Percentiles rank a stretch among this genome's conserved stretches.
Conservation (phyloP, 2,329 filamentous ascomycete species). For the Calonectria ilicicola region DNA sequence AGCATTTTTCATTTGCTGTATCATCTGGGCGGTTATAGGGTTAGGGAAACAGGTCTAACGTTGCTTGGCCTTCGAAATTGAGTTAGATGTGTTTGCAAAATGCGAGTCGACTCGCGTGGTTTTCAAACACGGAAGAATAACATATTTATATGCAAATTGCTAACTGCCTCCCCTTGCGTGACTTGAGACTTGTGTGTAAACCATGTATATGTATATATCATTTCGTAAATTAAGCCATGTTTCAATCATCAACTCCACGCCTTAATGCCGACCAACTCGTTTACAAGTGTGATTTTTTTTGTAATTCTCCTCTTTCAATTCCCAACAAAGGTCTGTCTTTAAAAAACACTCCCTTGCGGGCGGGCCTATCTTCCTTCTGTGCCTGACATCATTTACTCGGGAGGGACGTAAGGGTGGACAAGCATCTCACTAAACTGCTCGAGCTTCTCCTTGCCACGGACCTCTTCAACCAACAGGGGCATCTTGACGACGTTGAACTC, state of each 20-base stretch:
- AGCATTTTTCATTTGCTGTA: conserved; percentile 26
- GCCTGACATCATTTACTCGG: conserved; percentile 51
- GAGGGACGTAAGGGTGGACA: conserved; percentile 79
- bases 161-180: conserved; percentile 31
- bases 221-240: conserved; percentile 29
- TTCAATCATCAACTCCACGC: conserved; percentile 34
- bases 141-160: conserved; percentile 18
- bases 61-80: not conserved
- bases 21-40: conserved; percentile 12
- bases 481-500: conserved; percentile 98
- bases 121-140: conserved; percentile 30
- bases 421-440: conserved; percentile 92
- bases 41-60: conserved; percentile 7
- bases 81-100: not conserved
- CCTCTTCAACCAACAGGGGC: conserved; percentile 95
- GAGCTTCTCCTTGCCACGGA: conserved; percentile 92
- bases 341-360: not conserved
- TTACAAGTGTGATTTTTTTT: not conserved
- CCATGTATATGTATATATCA: conserved; percentile 13
- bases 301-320: conserved; percentile 24
- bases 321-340: not conserved
- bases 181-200: conserved; percentile 13
- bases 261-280: conserved; percentile 10
- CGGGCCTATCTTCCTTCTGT: not conserved
- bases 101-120: conserved; percentile 11